These are phyloP conservation scores for Volvox carteri DNA, from an alignment of 163 green algal species.

Conservation along the genomic window DNA sequence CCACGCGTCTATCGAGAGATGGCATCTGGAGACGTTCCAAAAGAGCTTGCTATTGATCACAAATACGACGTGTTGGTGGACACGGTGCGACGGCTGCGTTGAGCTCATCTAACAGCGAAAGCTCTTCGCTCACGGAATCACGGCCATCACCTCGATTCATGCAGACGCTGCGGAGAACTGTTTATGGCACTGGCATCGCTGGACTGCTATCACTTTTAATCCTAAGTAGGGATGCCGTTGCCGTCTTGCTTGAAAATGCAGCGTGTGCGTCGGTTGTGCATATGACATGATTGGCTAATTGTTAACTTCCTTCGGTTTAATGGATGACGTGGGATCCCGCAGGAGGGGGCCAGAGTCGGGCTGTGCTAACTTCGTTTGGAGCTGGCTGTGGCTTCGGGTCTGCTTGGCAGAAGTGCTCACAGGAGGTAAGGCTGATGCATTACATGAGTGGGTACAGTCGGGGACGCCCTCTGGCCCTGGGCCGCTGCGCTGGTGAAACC, in stretches of 20 bases:
- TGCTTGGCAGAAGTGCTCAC: constrained; percentile 47
- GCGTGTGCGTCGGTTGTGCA: too few relatives aligned
- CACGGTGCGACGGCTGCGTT: constrained; percentile 35
- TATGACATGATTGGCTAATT: not conserved
- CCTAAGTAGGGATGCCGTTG: not conserved
- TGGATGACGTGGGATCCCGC: not conserved
- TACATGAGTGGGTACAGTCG: too few relatives aligned
- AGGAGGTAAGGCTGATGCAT: constrained; percentile 20
- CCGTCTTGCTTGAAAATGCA: too few relatives aligned
- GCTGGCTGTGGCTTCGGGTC: constrained; percentile 16
- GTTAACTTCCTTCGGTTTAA: not conserved
- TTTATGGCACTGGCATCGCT: constrained; percentile 43
- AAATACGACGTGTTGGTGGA: constrained; percentile 51
- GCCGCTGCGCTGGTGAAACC: too few relatives aligned
- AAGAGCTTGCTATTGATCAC: constrained; percentile 32
- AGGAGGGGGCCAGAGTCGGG: constrained; percentile 43
- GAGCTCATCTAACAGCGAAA: not conserved
- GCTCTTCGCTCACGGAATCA: not conserved
- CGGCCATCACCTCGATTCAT: too few relatives aligned
- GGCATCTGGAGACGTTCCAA: not conserved
- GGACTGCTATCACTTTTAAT: constrained; percentile 24
- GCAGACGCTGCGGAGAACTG: constrained; percentile 40
- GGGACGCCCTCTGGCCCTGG: too few relatives aligned
- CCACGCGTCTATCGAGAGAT: not conserved
- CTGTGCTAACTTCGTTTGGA: constrained; percentile 37